phyloP scores from a whole-genome alignment of 2,329 filamentous ascomycete species.

The Stylonectria norvegica region DNA sequence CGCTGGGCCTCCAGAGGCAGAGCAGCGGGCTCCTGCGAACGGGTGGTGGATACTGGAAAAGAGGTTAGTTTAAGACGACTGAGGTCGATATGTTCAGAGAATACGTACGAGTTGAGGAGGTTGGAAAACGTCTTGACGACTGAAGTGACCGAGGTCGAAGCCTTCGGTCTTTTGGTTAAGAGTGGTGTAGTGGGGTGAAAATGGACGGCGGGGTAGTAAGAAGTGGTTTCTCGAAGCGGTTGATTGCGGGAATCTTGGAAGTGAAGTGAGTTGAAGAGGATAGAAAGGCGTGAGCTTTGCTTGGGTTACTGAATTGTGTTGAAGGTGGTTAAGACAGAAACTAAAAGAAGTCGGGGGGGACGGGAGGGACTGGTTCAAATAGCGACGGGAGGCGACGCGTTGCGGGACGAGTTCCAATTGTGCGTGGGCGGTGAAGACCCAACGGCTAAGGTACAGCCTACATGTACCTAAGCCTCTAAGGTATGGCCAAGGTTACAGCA shows the following conservation, averaged over 20 bases:
- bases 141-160: conserved; percentile 52
- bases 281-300: not conserved
- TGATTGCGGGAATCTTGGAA: conserved; percentile 8
- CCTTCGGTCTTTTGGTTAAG: conserved; percentile 47
- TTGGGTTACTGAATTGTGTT: not conserved
- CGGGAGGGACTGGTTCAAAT: conserved; percentile 23
- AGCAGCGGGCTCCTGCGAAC: conserved; percentile 94
- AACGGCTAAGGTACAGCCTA: not conserved
- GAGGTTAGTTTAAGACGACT: conserved; percentile 25
- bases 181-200: conserved; percentile 20
- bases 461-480: too few relatives aligned
- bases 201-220: conserved; percentile 24
- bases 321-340: conserved; percentile 7
- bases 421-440: conserved; percentile 14
- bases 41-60: conserved; percentile 77
- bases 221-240: conserved; percentile 16
- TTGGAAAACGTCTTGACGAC: conserved; percentile 97
- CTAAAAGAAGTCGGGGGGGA: conserved; percentile 10
- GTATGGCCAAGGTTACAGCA: too few relatives aligned
- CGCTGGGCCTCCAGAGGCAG: conserved; percentile 81
- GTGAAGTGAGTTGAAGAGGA: conserved; percentile 4
- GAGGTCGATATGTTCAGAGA: not conserved
- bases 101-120: conserved; percentile 86
- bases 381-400: conserved; percentile 6
- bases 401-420: too few relatives aligned